Evolutionary conservation across 495 filamentous ascomycete species (phyloP).

Genomic region (Neurospora hispaniola): DNA sequence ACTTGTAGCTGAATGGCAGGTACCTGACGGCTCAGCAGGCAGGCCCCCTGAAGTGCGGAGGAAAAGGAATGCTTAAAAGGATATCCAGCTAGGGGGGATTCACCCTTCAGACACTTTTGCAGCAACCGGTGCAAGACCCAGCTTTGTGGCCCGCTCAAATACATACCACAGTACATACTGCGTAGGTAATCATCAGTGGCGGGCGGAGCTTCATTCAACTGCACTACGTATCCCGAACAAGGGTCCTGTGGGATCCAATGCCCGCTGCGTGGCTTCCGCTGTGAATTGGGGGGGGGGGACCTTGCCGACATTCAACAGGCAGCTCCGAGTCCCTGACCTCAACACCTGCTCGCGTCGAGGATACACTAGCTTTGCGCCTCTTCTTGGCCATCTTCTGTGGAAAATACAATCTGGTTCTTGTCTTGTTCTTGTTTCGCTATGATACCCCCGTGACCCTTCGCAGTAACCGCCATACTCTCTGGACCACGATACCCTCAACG

Average conservation of each 20-base stretch:
- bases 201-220: background rate
- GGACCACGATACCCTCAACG: background rate
- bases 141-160: background rate
- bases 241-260: background rate
- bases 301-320: background rate
- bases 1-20: background rate
- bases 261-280: background rate
- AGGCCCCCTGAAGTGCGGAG: background rate
- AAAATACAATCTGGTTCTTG: slow-evolving; percentile 1
- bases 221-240: background rate
- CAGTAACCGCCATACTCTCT: background rate
- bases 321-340: background rate
- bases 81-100: background rate
- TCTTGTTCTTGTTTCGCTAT: slow-evolving; percentile 12
- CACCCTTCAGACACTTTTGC: background rate
- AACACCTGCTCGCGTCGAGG: background rate
- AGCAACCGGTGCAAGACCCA: background rate
- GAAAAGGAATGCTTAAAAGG: background rate
- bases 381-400: background rate
- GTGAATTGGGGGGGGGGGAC: background rate
- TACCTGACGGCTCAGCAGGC: background rate
- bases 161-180: background rate
- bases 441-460: slow-evolving; percentile 23
- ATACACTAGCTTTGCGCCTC: background rate
- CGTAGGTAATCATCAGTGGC: background rate